phyloP scores from a whole-genome alignment of 2,329 filamentous ascomycete species.

The Bretziella fagacearum region DNA sequence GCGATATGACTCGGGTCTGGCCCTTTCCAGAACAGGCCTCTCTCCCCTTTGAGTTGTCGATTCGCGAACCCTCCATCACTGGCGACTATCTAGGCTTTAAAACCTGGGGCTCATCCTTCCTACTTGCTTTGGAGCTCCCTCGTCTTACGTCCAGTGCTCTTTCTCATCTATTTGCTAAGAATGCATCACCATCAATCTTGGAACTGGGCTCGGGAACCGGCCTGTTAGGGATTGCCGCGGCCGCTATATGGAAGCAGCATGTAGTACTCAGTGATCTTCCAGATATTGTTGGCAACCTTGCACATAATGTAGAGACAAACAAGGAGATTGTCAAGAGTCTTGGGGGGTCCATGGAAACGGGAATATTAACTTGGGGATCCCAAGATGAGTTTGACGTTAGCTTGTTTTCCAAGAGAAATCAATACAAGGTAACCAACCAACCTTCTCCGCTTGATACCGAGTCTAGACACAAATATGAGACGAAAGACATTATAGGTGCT shows the following conservation, averaged over 20 bases:
- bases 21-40: constrained; percentile 24
- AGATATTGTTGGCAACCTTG: constrained; percentile 65
- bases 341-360: constrained; percentile 42
- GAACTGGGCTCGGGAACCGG: constrained; percentile 86
- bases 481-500: constrained; percentile 4
- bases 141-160: constrained; percentile 29
- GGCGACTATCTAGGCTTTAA: constrained; percentile 73
- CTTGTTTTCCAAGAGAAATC: constrained; percentile 28
- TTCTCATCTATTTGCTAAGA: constrained; percentile 28
- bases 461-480: neutral
- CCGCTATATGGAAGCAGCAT: constrained; percentile 46
- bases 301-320: constrained; percentile 56
- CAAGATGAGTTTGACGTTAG: constrained; percentile 27
- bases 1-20: constrained; percentile 38
- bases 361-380: constrained; percentile 59
- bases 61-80: constrained; percentile 76
- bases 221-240: constrained; percentile 73
- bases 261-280: constrained; percentile 71
- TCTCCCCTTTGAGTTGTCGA: constrained; percentile 42
- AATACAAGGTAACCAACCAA: constrained; percentile 31
- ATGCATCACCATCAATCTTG: constrained; percentile 31
- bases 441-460: neutral
- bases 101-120: constrained; percentile 85
- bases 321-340: constrained; percentile 32
- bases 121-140: constrained; percentile 58